Evolutionary conservation across 2,329 filamentous ascomycete species (phyloP), one percentile per base, ranked within the genome.

Genomic region (Pseudocercospora macadamiae): DNA sequence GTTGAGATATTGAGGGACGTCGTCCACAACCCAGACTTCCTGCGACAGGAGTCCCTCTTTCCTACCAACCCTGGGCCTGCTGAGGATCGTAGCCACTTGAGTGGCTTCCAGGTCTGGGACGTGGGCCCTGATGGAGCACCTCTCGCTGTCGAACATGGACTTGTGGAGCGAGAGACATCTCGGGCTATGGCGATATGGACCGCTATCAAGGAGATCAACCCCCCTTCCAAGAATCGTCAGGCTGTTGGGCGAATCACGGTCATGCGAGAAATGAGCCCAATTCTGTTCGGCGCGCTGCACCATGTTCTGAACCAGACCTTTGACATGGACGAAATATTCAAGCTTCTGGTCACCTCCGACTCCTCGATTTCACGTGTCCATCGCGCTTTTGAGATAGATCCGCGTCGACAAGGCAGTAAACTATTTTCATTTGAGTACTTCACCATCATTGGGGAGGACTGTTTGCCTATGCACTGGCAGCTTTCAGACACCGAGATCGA

Each of bases 401-500:
- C 73, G 3, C 73, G 81, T 8, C 80, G 79, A 10, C 84, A 84
- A 64, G 76, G 81, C 4, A 82, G 80, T 6, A 86, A 87, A 69
- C 80, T 86, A 63, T 87, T 88, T 68, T 82, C 79, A 37, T 86
- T 88, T 69, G 86, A 87, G 64, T 88, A 87, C 68, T 87, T 86
- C 67, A 87, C 85, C 4, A 77, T 86, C 7, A 79, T 87, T 12
- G 82, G 80, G 1, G 77, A 83, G 3, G 80, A 79, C 4, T 79
- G 84, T 39, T 75, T 78, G 26, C 85, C 86, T 0, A 82, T 85
- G 66, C 76, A 82, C 4, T 88, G 85, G 84, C 86, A 88, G 67
- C 73, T 77, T 18, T 80, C 81, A 36, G 84, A 86, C 14, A 51
- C 26, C 4, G 64, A 78, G 76, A 44, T 71, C 26, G 69, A 79